A percentile compares a stretch with the other conserved stretches of the same genome.
phyloP scores from a whole-genome alignment of 306 rosid genomes.

The Myrica gale region DNA sequence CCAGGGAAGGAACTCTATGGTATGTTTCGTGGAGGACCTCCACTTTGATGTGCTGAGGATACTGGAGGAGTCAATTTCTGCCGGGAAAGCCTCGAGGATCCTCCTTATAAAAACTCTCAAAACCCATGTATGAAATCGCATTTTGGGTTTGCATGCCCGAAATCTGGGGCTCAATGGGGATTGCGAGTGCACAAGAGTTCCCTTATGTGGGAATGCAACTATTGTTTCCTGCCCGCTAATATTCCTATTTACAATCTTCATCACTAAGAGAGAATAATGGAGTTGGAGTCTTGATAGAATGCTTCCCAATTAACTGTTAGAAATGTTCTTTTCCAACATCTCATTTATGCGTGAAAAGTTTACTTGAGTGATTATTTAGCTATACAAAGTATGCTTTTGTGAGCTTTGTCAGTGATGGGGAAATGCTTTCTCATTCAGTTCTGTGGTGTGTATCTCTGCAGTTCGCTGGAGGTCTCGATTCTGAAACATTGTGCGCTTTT shows the following conservation, averaged over 20 bases:
- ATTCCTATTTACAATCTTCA: not conserved
- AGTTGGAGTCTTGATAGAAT: not conserved
- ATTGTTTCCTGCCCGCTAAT: not conserved
- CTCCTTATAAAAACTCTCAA: not conserved
- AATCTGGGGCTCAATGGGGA: too few relatives aligned
- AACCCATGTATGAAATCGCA: not conserved
- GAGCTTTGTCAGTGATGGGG: not conserved
- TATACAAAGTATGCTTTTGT: not conserved
- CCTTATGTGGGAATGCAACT: not conserved
- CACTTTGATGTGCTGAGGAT: not conserved
- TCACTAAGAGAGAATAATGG: not conserved
- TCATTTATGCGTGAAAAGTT: not conserved
- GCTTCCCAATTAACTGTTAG: not conserved
- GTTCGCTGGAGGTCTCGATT: slow-evolving; percentile 93
- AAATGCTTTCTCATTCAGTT: slow-evolving; percentile 4
- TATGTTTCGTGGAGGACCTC: not conserved
- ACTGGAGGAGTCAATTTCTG: not conserved
- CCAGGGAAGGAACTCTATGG: not conserved
- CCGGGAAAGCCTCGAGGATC: not conserved
- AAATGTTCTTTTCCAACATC: not conserved
- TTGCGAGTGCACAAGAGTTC: too few relatives aligned
- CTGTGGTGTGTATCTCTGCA: slow-evolving; percentile 33
- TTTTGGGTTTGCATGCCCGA: not conserved
- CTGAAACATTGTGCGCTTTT: slow-evolving; percentile 78
- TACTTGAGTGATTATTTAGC: not conserved